Base-by-base conservation (phyloP, 768 basidiomycete genomes). In the Lactarius hatsudake region DNA sequence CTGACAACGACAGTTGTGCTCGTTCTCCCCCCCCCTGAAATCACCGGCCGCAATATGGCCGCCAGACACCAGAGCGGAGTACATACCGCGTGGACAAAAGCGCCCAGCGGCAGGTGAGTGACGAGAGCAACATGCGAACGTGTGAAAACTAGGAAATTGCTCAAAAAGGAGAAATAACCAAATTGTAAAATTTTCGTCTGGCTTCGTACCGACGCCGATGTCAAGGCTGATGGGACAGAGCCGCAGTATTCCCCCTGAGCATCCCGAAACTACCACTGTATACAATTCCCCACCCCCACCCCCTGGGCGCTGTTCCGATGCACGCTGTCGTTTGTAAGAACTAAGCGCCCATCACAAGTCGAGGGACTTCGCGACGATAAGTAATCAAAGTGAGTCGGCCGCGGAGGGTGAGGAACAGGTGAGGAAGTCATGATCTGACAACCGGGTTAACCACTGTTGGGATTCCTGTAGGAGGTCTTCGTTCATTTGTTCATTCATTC, bases 231-330 rank as follows among this genome's bases (percentile, higher is more conserved):
- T 23, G 10, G n/a, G n/a, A n/a, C n/a, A n/a, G 45, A 42, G 40
- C 36, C 36, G 36, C 36, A 0, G 10, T 17, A 18, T 42, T 42
- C 40, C 17, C 17, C 40, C 5, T 17, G 17, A 15, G 42, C 42
- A 17, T 42, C 42, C 2, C 17, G 42, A 7, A 42, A 42, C 42
- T 7, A 38, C 36, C 36, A 40, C 48, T 23, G n/a, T 13, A 51
- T 5, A 13, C n/a, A 3, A 26, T 23, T 51, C 23, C 23, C 23
- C 48, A 26, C n/a, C 48, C 36, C 48, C 18, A 13, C 48, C 12
- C 23, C 32, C 28, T 56, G 60, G 34, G 60, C 65, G 65, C 65
- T 43, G 54, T 61, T 66, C 26, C 12, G 23, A 26, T 8, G 23
- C 23, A 23, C 23, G 23, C 23, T 51, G 48, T 26, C 23, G 48